Conservation (phyloP, 1,139 yeast genomes). For the Suhomyces choctaworum region DNA sequence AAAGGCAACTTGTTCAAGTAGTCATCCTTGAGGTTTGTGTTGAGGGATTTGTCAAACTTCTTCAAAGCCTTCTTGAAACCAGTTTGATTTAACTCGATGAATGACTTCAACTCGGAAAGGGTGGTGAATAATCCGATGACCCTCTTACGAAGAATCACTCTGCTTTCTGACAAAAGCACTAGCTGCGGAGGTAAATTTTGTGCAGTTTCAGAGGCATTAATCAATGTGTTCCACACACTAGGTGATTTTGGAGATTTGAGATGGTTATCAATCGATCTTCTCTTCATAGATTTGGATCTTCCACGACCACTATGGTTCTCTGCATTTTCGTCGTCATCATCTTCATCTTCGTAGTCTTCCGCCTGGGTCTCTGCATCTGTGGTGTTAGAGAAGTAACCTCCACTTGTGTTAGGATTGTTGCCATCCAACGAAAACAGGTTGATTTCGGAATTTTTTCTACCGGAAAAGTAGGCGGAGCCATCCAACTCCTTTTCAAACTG, state of each 20-base stretch:
- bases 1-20: conserved; percentile 36
- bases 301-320: conserved; percentile 7
- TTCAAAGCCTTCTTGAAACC: conserved; percentile 70
- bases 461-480: conserved; percentile 5
- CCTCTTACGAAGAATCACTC: conserved; percentile 56
- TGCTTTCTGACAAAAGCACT: conserved; percentile 40
- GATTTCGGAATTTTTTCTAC: conserved; percentile 11
- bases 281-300: conserved; percentile 2
- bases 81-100: conserved; percentile 62
- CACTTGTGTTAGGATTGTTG: conserved; percentile 16
- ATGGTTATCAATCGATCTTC: conserved; percentile 36
- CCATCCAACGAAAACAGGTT: conserved; percentile 12
- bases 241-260: conserved; percentile 42
- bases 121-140: conserved; percentile 59
- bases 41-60: conserved; percentile 65
- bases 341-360: conserved; percentile 32
- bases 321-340: conserved; percentile 18
- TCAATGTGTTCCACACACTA: conserved; percentile 35
- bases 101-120: conserved; percentile 64
- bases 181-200: conserved; percentile 41
- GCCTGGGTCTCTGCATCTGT: conserved; percentile 38
- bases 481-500: conserved; percentile 40
- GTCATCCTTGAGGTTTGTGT: conserved; percentile 40
- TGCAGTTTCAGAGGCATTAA: conserved; percentile 15
- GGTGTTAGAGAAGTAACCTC: conserved; percentile 21